Percentiles rank a stretch among this genome's conserved stretches.
Evolutionary conservation across 2,329 filamentous ascomycete genomes (phyloP).

Genomic region (Capronia epimyces): DNA sequence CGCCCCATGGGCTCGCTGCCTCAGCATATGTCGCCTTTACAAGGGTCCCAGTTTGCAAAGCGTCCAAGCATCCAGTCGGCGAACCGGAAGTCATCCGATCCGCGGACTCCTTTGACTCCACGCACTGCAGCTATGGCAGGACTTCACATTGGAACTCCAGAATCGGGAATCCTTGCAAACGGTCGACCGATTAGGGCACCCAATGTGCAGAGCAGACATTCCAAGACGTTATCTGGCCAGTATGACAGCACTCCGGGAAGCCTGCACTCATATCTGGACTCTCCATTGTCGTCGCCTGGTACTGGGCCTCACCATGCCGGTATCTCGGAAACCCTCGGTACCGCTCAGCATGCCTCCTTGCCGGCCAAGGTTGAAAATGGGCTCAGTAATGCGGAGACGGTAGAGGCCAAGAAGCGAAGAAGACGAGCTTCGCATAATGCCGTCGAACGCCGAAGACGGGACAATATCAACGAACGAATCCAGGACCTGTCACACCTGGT

Average conservation of each 20-base stretch:
- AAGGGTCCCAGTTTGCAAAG: slow-evolving; percentile 47
- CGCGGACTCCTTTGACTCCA: slow-evolving; percentile 74
- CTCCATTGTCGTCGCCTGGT: slow-evolving; percentile 75
- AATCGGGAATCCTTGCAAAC: slow-evolving; percentile 66
- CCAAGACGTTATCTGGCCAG: slow-evolving; percentile 79
- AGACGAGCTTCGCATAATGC: slow-evolving; percentile 93
- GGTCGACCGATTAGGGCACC: slow-evolving; percentile 68
- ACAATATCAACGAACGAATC: slow-evolving; percentile 98
- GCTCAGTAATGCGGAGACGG: slow-evolving; percentile 60
- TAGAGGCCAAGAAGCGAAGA: slow-evolving; percentile 88
- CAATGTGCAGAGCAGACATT: slow-evolving; percentile 57
- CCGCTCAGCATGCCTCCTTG: slow-evolving; percentile 78
- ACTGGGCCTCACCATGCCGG: slow-evolving; percentile 56
- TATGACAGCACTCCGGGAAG: slow-evolving; percentile 86
- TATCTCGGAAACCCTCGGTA: slow-evolving; percentile 81
- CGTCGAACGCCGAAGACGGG: slow-evolving; percentile 86
- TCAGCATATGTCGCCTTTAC: slow-evolving; percentile 37
- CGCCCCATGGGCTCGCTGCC: slow-evolving; percentile 49
- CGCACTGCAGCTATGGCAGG: slow-evolving; percentile 73
- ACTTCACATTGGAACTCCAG: slow-evolving; percentile 65
- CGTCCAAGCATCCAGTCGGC: slow-evolving; percentile 58
- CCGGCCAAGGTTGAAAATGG: slow-evolving; percentile 72
- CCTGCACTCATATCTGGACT: slow-evolving; percentile 79
- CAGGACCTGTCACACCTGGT: slow-evolving; percentile 93
- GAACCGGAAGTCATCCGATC: slow-evolving; percentile 68